phyloP scores from a whole-genome alignment of 2,329 filamentous ascomycete genomes.

The Botrytis squamosa region DNA sequence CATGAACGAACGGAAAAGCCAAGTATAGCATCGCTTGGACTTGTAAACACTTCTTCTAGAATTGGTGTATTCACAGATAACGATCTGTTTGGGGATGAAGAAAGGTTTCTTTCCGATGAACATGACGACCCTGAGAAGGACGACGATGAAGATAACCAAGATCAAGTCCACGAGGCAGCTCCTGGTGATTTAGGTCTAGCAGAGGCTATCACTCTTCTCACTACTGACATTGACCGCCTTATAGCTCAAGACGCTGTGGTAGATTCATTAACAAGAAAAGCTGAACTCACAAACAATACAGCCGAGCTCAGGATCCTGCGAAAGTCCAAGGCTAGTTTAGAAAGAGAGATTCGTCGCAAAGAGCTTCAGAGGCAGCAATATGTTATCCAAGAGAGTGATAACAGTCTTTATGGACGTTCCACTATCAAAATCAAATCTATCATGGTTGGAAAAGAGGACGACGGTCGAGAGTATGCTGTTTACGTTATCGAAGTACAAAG shows the following conservation, averaged over 20 bases:
- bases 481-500: constrained; percentile 91
- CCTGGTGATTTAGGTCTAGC: constrained; percentile 91
- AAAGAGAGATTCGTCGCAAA: constrained; percentile 88
- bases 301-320: constrained; percentile 87
- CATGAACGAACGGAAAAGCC: constrained; percentile 62
- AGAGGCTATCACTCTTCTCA: constrained; percentile 87
- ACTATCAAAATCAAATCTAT: constrained; percentile 88
- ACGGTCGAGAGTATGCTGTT: constrained; percentile 88
- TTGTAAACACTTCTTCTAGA: constrained; percentile 82
- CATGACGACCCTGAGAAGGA: constrained; percentile 66
- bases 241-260: constrained; percentile 85
- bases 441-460: constrained; percentile 86
- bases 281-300: constrained; percentile 94
- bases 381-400: constrained; percentile 95
- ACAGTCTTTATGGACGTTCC: constrained; percentile 90
- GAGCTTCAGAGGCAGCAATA: constrained; percentile 97
- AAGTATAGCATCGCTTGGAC: constrained; percentile 84
- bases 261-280: constrained; percentile 87
- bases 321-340: constrained; percentile 91
- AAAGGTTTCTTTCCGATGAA: constrained; percentile 82
- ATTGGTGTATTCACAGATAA: constrained; percentile 93
- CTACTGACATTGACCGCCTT: constrained; percentile 85
- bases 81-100: constrained; percentile 87
- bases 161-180: constrained; percentile 89
- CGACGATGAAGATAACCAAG: constrained; percentile 62